Evolutionary conservation across 805 yeast species (phyloP).

Genomic region (Yarrowia deformans): DNA sequence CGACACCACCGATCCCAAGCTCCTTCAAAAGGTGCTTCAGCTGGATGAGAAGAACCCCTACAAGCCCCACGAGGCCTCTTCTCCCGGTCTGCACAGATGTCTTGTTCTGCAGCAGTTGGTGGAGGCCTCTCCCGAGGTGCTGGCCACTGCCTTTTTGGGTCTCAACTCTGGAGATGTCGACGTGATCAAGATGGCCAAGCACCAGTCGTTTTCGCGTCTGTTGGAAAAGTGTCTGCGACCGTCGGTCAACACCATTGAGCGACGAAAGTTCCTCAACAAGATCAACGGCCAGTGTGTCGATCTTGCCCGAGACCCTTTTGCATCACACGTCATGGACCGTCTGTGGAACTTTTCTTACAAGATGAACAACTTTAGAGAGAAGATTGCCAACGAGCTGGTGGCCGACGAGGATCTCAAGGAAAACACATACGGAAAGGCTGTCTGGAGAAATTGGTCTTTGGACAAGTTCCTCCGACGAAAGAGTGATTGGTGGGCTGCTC

Average conservation of each 20-base stretch:
- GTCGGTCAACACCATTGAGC: constrained; percentile 58
- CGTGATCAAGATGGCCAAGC: constrained; percentile 74
- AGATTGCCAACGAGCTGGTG: constrained; percentile 73
- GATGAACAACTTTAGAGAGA: constrained; percentile 83
- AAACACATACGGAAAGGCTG: constrained; percentile 85
- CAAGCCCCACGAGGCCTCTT: constrained; percentile 37
- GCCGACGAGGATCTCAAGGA: constrained; percentile 72
- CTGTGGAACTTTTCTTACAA: constrained; percentile 80
- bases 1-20: constrained; percentile 53
- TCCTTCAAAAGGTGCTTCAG: constrained; percentile 72
- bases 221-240: constrained; percentile 69
- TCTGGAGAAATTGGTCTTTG: constrained; percentile 95
- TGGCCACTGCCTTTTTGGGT: constrained; percentile 50
- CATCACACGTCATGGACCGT: constrained; percentile 87
- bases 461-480: constrained; percentile 77
- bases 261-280: constrained; percentile 73
- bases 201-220: constrained; percentile 91
- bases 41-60: constrained; percentile 58
- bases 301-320: constrained; percentile 83
- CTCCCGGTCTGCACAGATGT: constrained; percentile 66
- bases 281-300: constrained; percentile 62
- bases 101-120: constrained; percentile 76
- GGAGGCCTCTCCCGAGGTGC: constrained; percentile 68
- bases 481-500: constrained; percentile 76
- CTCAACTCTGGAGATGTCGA: constrained; percentile 33